Base-by-base conservation (phyloP, 768 basidiomycete genomes). In the Hydnomerulius pinastri region DNA sequence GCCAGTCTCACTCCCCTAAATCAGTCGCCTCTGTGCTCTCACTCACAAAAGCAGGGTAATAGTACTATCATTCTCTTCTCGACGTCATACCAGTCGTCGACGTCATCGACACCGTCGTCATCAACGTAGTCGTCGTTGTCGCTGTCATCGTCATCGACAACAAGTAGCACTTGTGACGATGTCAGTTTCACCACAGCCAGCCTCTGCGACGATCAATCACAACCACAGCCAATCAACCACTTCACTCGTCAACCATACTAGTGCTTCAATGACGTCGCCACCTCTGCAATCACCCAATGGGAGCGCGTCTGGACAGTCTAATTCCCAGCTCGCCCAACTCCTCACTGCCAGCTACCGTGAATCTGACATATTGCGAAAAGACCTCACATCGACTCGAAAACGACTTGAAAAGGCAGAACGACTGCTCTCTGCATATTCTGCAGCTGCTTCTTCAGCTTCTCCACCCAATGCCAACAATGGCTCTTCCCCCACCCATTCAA, bases 351-450 rank as follows among this genome's bases (percentile, higher is more conserved):
- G 79, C 39, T 80, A 80, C 58, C 71, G 70, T 56, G 83, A 86
- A 38, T 62, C 68, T 29, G 85, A 86, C 10, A 11, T 45, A 18
- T 75, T 86, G 40, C 71, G 74, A 17, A 72, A 70, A 29, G 81
- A 86, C 50, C 78, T 86, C 54, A 50, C 60, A 2, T 15, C 55
- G 0, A 51, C 68, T 0, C 63, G 66, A 27, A 76, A 73, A 46
- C 76, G 82, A 38, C 78, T 79, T 0, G 83, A 84, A 36, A 75
- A 78, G 54, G 74, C 78, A 0, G 86, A 86, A 43, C 72, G 78
- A 1, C 67, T 75, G 36, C 54, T 77, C 45, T 44, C 59, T 2
- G 59, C 64, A 21, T 67, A 69, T 28, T 55, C 66, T 8, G 45
- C 56, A 17, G 54, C 50, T 20, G 53, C 63, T 43, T n/a, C 52